A percentile compares a stretch with the other conserved stretches of the same genome.
These are phyloP conservation scores for Solanum medicagineum DNA, from an alignment of 257 asterid species.

Conservation along the genomic window DNA sequence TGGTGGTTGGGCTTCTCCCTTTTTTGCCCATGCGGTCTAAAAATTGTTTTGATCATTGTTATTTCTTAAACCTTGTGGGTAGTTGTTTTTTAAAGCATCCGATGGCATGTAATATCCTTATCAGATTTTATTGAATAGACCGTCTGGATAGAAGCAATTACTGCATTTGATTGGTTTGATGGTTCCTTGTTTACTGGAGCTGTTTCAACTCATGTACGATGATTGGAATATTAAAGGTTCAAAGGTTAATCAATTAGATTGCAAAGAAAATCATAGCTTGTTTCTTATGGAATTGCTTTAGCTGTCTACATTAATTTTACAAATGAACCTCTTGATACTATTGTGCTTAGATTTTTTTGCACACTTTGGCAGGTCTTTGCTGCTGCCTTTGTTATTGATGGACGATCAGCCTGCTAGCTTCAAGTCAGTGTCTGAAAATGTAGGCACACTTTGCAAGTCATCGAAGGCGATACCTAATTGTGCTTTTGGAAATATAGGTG, in stretches of 20 bases:
- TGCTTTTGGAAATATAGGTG: background rate
- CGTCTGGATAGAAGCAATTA: background rate
- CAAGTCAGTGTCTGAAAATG: constrained; percentile 6
- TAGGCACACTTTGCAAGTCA: constrained; percentile 6
- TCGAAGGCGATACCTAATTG: constrained; percentile 2
- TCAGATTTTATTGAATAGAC: background rate
- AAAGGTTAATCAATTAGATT: background rate
- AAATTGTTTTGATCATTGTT: background rate
- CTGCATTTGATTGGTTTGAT: background rate
- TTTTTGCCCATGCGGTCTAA: background rate
- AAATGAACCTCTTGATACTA: background rate
- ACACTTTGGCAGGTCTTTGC: constrained; percentile 4
- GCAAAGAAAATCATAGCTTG: background rate
- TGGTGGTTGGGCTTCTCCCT: background rate
- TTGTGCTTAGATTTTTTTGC: background rate
- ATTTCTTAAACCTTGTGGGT: background rate
- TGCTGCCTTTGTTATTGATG: constrained; percentile 14
- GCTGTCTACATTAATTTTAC: background rate
- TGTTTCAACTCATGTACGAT: background rate
- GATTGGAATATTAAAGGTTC: background rate
- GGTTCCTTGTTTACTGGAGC: background rate
- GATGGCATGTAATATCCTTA: background rate
- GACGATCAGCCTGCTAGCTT: constrained; percentile 11
- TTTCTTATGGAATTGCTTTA: background rate
- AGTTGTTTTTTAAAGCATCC: background rate